phyloP scores from a whole-genome alignment of 345 rosid genomes.

The Eucalyptus brandiana region DNA sequence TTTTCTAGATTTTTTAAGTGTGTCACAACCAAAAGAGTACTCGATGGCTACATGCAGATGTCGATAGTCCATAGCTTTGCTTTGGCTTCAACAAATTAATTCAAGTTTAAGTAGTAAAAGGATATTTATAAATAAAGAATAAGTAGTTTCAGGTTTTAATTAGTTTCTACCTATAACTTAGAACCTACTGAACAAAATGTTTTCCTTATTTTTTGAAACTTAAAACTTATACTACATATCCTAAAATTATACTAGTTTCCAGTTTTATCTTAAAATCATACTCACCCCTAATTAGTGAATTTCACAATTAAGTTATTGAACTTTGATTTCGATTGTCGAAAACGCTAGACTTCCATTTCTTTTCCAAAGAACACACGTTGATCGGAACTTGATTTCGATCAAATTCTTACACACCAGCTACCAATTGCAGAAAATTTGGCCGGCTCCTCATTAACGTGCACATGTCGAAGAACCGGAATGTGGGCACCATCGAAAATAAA shows the following conservation, averaged over 20 bases:
- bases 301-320: neutral
- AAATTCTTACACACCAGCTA: neutral
- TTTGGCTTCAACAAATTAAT: too few species aligned
- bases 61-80: too few species aligned
- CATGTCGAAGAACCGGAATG: neutral
- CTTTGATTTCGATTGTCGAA: neutral
- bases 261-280: too few species aligned
- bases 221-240: accelerated
- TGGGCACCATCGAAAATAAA: neutral
- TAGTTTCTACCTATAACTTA: accelerated
- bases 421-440: neutral
- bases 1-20: too few species aligned
- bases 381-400: neutral
- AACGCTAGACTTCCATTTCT: neutral
- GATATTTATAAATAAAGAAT: accelerated
- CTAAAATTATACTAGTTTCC: accelerated
- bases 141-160: accelerated
- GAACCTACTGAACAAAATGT: accelerated
- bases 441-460: neutral
- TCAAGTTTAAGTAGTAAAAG: accelerated
- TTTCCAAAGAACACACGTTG: neutral
- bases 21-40: too few species aligned
- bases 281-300: neutral
- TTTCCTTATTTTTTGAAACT: too few species aligned
- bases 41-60: too few species aligned